Evolutionary conservation across 176 grass and related monocot species (phyloP), one percentile per base, ranked within the genome.

Genomic region (Eragrostis nindensis): DNA sequence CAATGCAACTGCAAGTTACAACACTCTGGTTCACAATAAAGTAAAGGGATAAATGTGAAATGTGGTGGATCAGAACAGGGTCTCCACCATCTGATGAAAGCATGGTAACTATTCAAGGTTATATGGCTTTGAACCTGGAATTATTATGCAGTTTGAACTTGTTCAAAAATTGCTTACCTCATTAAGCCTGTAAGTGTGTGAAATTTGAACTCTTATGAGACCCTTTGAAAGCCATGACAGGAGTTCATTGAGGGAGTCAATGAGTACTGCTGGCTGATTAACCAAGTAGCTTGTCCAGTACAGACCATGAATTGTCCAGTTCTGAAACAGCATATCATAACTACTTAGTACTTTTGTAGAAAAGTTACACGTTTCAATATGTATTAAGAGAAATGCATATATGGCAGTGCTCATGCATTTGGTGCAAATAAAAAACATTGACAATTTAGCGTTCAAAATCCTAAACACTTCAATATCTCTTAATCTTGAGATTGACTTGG

Each of bases 301-400:
- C 57, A 98, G 79, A 76, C 96, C 92, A 91, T 98, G 92, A 80
- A 95, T 50, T 25, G 96, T 95, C 96, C 96, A 98, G 53, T 95
- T 98, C 96, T 98, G 84, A 69, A 86, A 79, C 40, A 89, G 48
- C 53, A 94, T 24, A 81, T 3, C 24, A 55, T 22, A 39, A 82
- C 50, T 65, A 71, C 39, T 81, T 64, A 70, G 41, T 55, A 39
- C 17, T 39, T 67, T 6, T 78, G 39, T 24, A 7, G 17, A 66
- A 24, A 38, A 26, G 61, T 70, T 26, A 50, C 26, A 52, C 36
- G 12, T 17, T 75, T 60, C 67, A 70, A 48, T 5, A 77, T 61
- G 24, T 4, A 61, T 26, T 22, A 59, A 61, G 3, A 11, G 57
- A 61, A 61, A 27, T 27, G 57, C 49, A 61, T 61, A 9, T 11